Conservation (phyloP, 1,284 basidiomycete species). For the Microbotryum violaceum region DNA sequence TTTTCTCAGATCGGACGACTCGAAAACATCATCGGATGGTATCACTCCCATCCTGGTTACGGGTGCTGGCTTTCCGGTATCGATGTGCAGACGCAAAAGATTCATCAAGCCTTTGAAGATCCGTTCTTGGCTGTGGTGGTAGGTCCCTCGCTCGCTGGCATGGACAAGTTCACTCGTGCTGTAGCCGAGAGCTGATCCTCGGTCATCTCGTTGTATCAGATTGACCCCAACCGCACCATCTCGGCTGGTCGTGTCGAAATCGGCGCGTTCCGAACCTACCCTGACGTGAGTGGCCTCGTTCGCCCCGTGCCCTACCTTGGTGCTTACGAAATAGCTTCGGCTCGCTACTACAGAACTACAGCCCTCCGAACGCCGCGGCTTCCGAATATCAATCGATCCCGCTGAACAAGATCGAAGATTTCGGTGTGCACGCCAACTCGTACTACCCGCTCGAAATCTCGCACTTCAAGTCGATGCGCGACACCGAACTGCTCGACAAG, state of each 20-base stretch:
- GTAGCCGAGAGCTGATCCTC: not conserved
- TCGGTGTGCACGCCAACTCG: constrained; percentile 93
- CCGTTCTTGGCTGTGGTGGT: constrained; percentile 97
- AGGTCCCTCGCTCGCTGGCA: constrained; percentile 39
- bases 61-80: constrained; percentile 97
- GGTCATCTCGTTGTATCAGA: constrained; percentile 47
- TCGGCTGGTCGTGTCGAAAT: constrained; percentile 97
- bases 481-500: constrained; percentile 75
- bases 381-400: constrained; percentile 89
- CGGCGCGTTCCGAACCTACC: constrained; percentile 94
- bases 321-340: not conserved
- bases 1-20: constrained; percentile 59
- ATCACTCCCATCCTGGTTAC: constrained; percentile 95
- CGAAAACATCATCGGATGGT: constrained; percentile 96
- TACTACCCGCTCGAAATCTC: constrained; percentile 93
- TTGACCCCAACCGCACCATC: constrained; percentile 96
- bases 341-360: constrained; percentile 54
- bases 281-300: constrained; percentile 49
- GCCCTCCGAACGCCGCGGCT: constrained; percentile 60
- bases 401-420: constrained; percentile 89
- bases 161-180: not conserved
- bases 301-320: not conserved
- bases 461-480: constrained; percentile 84
- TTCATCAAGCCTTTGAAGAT: constrained; percentile 88
- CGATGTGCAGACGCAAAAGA: constrained; percentile 90